phyloP scores from a whole-genome alignment of 1,139 yeast genomes.

The Debaryomyces udenii region DNA sequence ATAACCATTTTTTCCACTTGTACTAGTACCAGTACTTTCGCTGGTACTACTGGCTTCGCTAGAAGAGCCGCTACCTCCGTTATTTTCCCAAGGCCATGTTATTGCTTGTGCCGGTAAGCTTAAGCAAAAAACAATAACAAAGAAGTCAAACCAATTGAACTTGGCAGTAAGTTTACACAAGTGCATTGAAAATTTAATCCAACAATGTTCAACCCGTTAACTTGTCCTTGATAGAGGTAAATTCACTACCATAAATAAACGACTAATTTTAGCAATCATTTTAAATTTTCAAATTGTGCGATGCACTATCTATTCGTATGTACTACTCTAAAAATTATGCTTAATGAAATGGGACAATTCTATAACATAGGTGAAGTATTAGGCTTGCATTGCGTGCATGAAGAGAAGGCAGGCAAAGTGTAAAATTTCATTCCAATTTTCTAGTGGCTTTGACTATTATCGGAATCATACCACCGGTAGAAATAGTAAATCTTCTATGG shows the following conservation, averaged over 20 bases:
- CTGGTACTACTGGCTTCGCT: constrained; percentile 4
- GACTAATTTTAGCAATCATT: no score
- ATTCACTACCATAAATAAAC: no score
- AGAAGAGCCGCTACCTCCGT: constrained; percentile 9
- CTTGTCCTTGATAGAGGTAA: no score
- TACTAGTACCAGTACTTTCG: constrained; percentile 10
- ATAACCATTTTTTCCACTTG: constrained; percentile 24
- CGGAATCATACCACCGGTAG: constrained; percentile 63
- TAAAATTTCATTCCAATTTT: constrained; percentile 7
- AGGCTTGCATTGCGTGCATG: no score
- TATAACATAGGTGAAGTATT: no score
- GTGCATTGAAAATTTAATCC: not conserved
- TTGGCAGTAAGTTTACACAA: not conserved
- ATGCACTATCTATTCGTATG: no score
- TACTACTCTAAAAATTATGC: no score
- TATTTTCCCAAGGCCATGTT: constrained; percentile 23
- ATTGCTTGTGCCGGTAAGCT: constrained; percentile 10
- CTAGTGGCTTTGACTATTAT: constrained; percentile 51
- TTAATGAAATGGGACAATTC: no score
- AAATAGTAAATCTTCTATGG: constrained; percentile 57
- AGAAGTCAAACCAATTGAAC: not conserved
- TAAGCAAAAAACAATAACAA: constrained; percentile 4
- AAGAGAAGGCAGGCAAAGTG: no score
- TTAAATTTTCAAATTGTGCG: no score
- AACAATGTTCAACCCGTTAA: no score